Conservation (phyloP, 352 stramenopile genomes). For the Phytophthora capsici region DNA sequence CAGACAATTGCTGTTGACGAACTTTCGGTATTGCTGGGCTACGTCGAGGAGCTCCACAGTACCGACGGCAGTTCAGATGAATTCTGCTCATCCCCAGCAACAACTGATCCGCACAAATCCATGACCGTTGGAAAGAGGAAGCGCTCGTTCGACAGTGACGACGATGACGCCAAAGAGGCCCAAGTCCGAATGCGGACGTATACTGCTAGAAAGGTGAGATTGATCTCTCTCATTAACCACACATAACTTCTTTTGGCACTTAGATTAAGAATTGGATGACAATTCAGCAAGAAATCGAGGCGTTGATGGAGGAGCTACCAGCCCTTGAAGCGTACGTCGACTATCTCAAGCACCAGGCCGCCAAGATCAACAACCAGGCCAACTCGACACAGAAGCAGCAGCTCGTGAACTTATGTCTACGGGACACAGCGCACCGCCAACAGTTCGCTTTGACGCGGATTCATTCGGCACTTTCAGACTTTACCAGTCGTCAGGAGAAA, state of each 20-base stretch:
- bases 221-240: not conserved
- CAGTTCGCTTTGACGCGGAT: slow-evolving; percentile 25
- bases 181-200: slow-evolving; percentile 32
- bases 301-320: slow-evolving; percentile 27
- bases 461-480: slow-evolving; percentile 35
- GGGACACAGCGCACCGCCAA: slow-evolving; percentile 22
- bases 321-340: slow-evolving; percentile 40
- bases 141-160: slow-evolving; percentile 14
- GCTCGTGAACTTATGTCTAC: slow-evolving; percentile 40
- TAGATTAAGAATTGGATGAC: no score
- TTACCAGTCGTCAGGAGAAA: slow-evolving; percentile 35
- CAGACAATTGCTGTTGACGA: slow-evolving; percentile 15
- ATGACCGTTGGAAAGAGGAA: slow-evolving; percentile 13
- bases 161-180: slow-evolving; percentile 11
- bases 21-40: slow-evolving; percentile 11
- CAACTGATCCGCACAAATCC: not conserved
- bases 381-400: slow-evolving; percentile 41
- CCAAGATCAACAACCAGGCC: slow-evolving; percentile 28
- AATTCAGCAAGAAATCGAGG: slow-evolving; percentile 40
- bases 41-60: slow-evolving; percentile 11
- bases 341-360: slow-evolving; percentile 43
- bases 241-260: no score
- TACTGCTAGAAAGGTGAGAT: slow-evolving; percentile 35
- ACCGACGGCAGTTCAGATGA: slow-evolving; percentile 19
- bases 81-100: not conserved